Base-by-base conservation (phyloP, 257 asterid genomes). In the Linderniella brevidens region DNA sequence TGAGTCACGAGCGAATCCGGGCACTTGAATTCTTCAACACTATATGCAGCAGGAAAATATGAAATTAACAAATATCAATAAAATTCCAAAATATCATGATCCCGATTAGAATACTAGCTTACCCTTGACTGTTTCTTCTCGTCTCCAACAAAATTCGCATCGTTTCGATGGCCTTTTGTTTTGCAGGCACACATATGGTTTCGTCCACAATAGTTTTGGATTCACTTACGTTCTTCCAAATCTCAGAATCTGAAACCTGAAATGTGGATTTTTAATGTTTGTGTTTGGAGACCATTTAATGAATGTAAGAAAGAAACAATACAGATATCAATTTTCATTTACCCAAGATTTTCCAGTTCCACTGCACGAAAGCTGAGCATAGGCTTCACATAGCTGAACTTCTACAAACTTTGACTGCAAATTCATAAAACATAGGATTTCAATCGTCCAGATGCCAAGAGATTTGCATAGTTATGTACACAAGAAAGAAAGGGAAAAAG, bases 291-390 rank as follows among this genome's bases (percentile, higher is more conserved):
- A 15, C 48, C 42, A 7, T 11, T 37, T 58, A 19, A 48, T 32
- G 43, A 41, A 19, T 52, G 16, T 19, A 20, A 14, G 49, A 18
- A 45, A 19, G 12, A 51, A 46, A 52, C 58, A 37, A 41, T 52
- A 49, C 29, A 52, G 20, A 54, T 41, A 19, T 49, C 6, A 61
- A n/a, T n/a, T n/a, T 42, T 19, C 58, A 74, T 88, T 32, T 40
- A 87, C 95, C 97, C 97, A 78, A 63, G 66, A 54, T 45, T 59
- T 63, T 54, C 95, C 86, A 51, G 65, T 58, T 64, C 93, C 93
- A 48, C 65, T 57, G 69, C 95, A 87, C 68, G 66, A 59, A 52
- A 59, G 62, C 49, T 76, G 93, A 58, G 86, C 82, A 58, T 63
- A 76, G 52, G 65, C 71, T 74, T 64, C 79, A 70, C 95, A 87